Evolutionary conservation across 164 flowering plant species (phyloP), one percentile per base, ranked within the genome.

Genomic region (Sextonia rubra): DNA sequence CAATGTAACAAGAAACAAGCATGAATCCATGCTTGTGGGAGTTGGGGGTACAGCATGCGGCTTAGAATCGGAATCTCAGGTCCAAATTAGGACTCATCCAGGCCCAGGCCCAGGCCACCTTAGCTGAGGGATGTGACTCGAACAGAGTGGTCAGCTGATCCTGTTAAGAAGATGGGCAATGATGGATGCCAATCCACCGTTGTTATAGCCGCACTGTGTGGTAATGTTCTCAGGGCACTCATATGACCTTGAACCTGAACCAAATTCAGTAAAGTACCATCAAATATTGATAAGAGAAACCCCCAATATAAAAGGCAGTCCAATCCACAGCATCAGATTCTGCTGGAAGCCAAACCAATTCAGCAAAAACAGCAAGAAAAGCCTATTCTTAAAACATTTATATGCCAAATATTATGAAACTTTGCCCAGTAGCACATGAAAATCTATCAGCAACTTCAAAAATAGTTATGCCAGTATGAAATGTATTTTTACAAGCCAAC

Each of bases 151-250:
- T 94, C 98, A 47, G 91, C 92, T 3, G 98, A 94, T n/a, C 98
- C 97, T 26, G 97, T 94, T 76, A 94, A 76, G 81, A 83, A 91
- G 71, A 91, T 80, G 26, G 98, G 95, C 69, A 87, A 79, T 14
- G 95, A 89, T 37, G 97, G 98, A 81, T 94, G 98, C 98, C 98
- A 92, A 72, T 92, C 97, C 7, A 94, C 97, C 2, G 98, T 91
- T 7, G 93, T 88, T 80, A 92, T 81, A n/a, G 90, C 84, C 60
- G 89, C 92, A 76, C 77, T 81, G 49, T 91, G 97, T 9, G 97
- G 86, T 66, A 92, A 91, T 27, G 90, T 90, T 83, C 85, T 91
- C 74, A 80, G 70, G 12, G 92, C 94, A 70, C 76, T 79, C 68
- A 66, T 64, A 69, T 78, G 74, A 68, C 89, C 87, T 70, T 82